These are phyloP conservation scores for Thelephora terrestris DNA, from an alignment of 1,284 basidiomycete species.

Conservation along the genomic window DNA sequence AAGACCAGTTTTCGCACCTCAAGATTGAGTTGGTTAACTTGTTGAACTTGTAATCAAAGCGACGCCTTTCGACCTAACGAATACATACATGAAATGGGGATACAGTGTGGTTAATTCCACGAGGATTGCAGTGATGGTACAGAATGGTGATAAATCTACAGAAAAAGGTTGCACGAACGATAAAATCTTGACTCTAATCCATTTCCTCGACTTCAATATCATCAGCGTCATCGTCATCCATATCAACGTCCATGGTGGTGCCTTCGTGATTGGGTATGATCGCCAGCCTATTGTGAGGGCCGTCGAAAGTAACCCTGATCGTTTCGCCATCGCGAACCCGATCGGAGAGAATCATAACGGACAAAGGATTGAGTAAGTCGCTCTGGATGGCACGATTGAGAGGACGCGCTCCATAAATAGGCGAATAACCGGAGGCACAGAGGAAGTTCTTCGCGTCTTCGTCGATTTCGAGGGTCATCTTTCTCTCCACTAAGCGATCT, in stretches of 20 bases:
- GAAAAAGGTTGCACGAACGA: too few species aligned
- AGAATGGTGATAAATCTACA: too few species aligned
- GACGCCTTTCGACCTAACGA: too few species aligned
- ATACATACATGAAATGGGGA: too few species aligned
- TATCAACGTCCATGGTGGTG: constrained; percentile 43
- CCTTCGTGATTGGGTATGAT: constrained; percentile 83
- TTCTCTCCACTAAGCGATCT: constrained; percentile 68
- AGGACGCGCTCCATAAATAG: constrained; percentile 83
- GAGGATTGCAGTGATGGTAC: too few species aligned
- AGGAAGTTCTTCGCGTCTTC: constrained; percentile 76
- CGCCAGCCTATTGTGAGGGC: constrained; percentile 70
- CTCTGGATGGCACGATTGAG: constrained; percentile 88
- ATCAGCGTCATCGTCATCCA: constrained; percentile 39
- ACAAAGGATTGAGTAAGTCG: constrained; percentile 89
- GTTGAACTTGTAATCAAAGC: too few species aligned
- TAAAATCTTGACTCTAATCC: constrained; percentile 34
- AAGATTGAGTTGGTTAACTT: too few species aligned
- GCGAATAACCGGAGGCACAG: constrained; percentile 76
- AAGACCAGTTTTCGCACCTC: too few species aligned
- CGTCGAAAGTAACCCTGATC: constrained; percentile 74
- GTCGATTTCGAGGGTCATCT: constrained; percentile 74
- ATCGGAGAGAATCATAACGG: constrained; percentile 79
- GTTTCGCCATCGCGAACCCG: constrained; percentile 76
- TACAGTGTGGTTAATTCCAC: too few species aligned
- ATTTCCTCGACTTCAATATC: constrained; percentile 73